Conservation (phyloP, 2,329 filamentous ascomycete species). For the Nemania sp. region DNA sequence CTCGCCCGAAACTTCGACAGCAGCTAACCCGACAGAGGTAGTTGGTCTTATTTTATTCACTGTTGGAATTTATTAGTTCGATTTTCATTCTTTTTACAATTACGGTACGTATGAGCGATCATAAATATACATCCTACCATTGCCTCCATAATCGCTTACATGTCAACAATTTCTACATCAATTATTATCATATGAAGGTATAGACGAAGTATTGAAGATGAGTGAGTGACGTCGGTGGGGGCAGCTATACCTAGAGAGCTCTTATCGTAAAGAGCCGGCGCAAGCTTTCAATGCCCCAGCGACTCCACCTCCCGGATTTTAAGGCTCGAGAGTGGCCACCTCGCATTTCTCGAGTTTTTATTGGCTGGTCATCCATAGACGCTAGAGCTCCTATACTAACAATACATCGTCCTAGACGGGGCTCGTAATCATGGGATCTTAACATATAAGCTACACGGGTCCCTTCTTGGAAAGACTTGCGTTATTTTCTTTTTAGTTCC, state of each 20-base stretch:
- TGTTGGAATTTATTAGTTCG: neutral
- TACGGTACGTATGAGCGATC: neutral
- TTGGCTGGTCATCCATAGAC: slow-evolving; percentile 10
- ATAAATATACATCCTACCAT: neutral
- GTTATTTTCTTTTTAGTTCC: neutral
- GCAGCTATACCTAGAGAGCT: slow-evolving; percentile 14
- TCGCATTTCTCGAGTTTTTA: slow-evolving; percentile 17
- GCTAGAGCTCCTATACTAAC: neutral
- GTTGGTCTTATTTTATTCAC: neutral
- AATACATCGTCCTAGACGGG: neutral
- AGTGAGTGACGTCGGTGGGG: slow-evolving; percentile 36
- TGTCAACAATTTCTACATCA: neutral
- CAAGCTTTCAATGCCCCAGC: slow-evolving; percentile 23
- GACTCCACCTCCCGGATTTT: slow-evolving; percentile 28
- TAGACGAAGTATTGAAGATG: slow-evolving; percentile 7
- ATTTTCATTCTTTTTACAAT: neutral
- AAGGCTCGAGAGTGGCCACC: slow-evolving; percentile 29
- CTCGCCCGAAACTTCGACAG: slow-evolving; percentile 7
- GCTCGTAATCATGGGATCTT: slow-evolving; percentile 9
- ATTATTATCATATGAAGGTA: slow-evolving; percentile 2
- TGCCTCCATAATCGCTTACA: neutral
- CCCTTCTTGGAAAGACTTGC: neutral
- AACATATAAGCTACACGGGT: neutral
- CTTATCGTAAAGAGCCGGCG: slow-evolving; percentile 12
- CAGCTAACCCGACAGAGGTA: neutral